phyloP scores from a whole-genome alignment of 1,284 basidiomycete genomes.

The Hypsizygus ulmarius region DNA sequence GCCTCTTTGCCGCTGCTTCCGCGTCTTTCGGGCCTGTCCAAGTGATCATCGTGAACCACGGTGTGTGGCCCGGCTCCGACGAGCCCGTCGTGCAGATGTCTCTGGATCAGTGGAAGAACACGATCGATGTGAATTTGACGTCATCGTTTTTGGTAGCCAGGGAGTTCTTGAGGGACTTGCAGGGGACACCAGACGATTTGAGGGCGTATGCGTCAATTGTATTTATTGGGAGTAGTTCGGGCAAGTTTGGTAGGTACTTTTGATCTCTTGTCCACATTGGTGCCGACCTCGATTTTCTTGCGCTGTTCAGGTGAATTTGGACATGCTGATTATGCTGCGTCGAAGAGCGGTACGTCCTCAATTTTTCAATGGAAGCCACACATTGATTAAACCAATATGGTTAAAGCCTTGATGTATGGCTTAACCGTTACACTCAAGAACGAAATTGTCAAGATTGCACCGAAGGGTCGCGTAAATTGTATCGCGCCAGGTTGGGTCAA shows the following conservation, averaged over 20 bases:
- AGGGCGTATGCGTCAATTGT: constrained; percentile 60
- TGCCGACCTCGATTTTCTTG: background rate
- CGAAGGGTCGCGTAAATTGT: constrained; percentile 66
- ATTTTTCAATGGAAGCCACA: background rate
- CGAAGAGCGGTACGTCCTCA: constrained; percentile 49
- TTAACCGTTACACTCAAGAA: constrained; percentile 70
- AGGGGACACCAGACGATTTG: constrained; percentile 34
- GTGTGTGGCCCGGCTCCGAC: constrained; percentile 46
- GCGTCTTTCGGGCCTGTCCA: constrained; percentile 50
- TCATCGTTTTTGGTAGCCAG: constrained; percentile 66
- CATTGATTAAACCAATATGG: background rate
- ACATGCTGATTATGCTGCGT: constrained; percentile 61
- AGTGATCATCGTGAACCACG: constrained; percentile 66
- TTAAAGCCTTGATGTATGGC: constrained; percentile 70
- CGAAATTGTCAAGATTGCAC: constrained; percentile 76
- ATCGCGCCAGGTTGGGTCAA: constrained; percentile 72
- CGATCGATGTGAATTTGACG: constrained; percentile 63
- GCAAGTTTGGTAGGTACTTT: constrained; percentile 54
- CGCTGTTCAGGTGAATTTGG: constrained; percentile 47
- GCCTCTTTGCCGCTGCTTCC: constrained; percentile 40
- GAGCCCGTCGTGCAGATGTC: constrained; percentile 57
- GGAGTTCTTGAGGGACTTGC: constrained; percentile 54
- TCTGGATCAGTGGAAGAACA: constrained; percentile 63
- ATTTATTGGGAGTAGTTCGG: constrained; percentile 69
- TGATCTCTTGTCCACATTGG: background rate